Evolutionary conservation across 2,329 filamentous ascomycete species (phyloP).

Genomic region (Clonostachys rhizophaga): DNA sequence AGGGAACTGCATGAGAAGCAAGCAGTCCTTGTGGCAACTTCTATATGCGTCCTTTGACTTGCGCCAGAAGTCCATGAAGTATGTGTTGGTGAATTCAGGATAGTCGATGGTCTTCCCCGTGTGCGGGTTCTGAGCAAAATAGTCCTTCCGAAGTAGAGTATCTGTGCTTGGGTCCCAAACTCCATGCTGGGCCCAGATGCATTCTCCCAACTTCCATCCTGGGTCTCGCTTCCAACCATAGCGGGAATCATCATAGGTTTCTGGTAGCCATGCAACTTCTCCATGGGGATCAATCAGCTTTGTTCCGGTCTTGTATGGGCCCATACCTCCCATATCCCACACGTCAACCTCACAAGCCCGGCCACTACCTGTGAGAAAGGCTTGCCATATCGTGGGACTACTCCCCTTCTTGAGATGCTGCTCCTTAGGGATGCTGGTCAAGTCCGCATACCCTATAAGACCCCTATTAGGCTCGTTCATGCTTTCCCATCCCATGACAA

Average conservation of each 20-base stretch:
- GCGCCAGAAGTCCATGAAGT: slow-evolving; percentile 84
- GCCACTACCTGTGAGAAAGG: slow-evolving; percentile 86
- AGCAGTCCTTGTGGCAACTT: slow-evolving; percentile 69
- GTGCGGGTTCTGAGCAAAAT: slow-evolving; percentile 75
- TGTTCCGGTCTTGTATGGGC: slow-evolving; percentile 83
- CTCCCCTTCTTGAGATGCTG: slow-evolving; percentile 92
- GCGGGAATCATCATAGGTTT: slow-evolving; percentile 76
- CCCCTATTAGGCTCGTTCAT: slow-evolving; percentile 94
- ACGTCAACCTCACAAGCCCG: slow-evolving; percentile 84
- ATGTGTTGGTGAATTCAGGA: slow-evolving; percentile 82
- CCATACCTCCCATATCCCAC: slow-evolving; percentile 91
- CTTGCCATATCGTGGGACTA: slow-evolving; percentile 90
- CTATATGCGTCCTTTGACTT: slow-evolving; percentile 72
- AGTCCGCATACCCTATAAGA: slow-evolving; percentile 75
- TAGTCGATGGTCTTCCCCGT: slow-evolving; percentile 75
- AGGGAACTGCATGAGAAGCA: slow-evolving; percentile 88
- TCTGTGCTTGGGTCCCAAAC: slow-evolving; percentile 86
- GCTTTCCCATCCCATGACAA: slow-evolving; percentile 93
- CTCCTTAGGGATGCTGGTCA: slow-evolving; percentile 76
- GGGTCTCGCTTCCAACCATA: slow-evolving; percentile 90
- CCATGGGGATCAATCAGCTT: slow-evolving; percentile 84
- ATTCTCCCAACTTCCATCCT: slow-evolving; percentile 89
- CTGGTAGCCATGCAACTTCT: slow-evolving; percentile 76
- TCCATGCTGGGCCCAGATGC: slow-evolving; percentile 94
- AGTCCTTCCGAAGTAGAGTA: slow-evolving; percentile 74